A percentile compares a stretch with the other conserved stretches of the same genome.
phyloP scores from a whole-genome alignment of 176 grass and related monocot genomes.

The Miscanthus lutarioriparius region DNA sequence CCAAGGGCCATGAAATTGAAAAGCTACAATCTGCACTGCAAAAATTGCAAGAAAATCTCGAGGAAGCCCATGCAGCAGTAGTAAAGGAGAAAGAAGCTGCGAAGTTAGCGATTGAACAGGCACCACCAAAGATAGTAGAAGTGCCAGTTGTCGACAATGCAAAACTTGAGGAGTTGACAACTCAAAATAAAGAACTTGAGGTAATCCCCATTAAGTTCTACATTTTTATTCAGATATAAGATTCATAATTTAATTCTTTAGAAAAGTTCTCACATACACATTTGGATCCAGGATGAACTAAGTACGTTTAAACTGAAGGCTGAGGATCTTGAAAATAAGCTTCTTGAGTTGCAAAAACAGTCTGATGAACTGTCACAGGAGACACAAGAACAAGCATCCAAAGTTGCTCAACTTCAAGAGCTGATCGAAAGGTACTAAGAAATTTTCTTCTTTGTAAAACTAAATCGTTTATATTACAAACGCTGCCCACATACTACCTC shows the following conservation, averaged over 20 bases:
- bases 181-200: slow-evolving; percentile 73
- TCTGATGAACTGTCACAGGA: slow-evolving; percentile 56
- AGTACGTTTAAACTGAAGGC: slow-evolving; percentile 67
- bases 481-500: slow-evolving; percentile 10
- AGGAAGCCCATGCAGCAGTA: slow-evolving; percentile 64
- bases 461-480: slow-evolving; percentile 3
- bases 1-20: slow-evolving; percentile 73
- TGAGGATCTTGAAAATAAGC: slow-evolving; percentile 75
- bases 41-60: slow-evolving; percentile 74
- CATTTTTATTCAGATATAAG: slow-evolving; percentile 19
- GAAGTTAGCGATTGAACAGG: slow-evolving; percentile 77
- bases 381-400: slow-evolving; percentile 57
- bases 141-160: slow-evolving; percentile 71
- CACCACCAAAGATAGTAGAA: slow-evolving; percentile 85
- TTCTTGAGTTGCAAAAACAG: slow-evolving; percentile 54
- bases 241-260: slow-evolving; percentile 15
- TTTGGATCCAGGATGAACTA: slow-evolving; percentile 60
- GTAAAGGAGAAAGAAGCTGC: slow-evolving; percentile 73
- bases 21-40: slow-evolving; percentile 73
- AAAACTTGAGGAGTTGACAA: slow-evolving; percentile 64
- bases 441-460: slow-evolving; percentile 1
- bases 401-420: slow-evolving; percentile 67
- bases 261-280: slow-evolving; percentile 1
- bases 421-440: slow-evolving; percentile 71
- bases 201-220: slow-evolving; percentile 40